phyloP scores from a whole-genome alignment of 768 basidiomycete species.

The Agrocybe pediades region DNA sequence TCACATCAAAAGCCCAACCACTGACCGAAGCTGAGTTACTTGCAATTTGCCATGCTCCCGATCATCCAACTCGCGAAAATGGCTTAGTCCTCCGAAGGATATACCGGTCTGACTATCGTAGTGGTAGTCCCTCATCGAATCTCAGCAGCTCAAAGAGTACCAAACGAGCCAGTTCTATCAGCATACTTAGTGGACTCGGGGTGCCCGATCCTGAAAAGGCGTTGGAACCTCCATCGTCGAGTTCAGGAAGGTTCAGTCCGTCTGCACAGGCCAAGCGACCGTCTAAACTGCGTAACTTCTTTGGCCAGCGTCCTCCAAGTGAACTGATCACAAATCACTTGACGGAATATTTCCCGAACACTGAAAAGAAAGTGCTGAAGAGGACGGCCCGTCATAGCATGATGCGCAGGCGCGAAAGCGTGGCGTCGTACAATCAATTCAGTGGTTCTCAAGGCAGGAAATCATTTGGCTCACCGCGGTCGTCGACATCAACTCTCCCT shows the following conservation, averaged over 20 bases:
- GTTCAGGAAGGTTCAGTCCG: slow-evolving; percentile 33
- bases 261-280: slow-evolving; percentile 49
- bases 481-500: slow-evolving; percentile 49
- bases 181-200: slow-evolving; percentile 91
- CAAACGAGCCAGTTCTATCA: slow-evolving; percentile 93
- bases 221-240: slow-evolving; percentile 61
- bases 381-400: slow-evolving; percentile 90
- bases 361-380: slow-evolving; percentile 88
- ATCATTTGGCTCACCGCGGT: slow-evolving; percentile 44
- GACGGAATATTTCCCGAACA: slow-evolving; percentile 92
- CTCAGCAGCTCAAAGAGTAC: slow-evolving; percentile 35
- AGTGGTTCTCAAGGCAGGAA: slow-evolving; percentile 50
- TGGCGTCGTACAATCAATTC: slow-evolving; percentile 55
- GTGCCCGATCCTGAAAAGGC: slow-evolving; percentile 77
- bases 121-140: slow-evolving; percentile 33
- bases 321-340: slow-evolving; percentile 96
- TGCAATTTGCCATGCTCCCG: slow-evolving; percentile 79
- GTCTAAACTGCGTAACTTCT: slow-evolving; percentile 90
- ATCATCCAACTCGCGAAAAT: slow-evolving; percentile 77
- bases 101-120: slow-evolving; percentile 45
- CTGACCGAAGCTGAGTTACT: slow-evolving; percentile 82
- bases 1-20: slow-evolving; percentile 54
- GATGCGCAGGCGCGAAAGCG: slow-evolving; percentile 62
- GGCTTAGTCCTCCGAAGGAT: slow-evolving; percentile 72
- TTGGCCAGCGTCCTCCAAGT: slow-evolving; percentile 95